Conservation (phyloP, 1,139 yeast genomes). For the Yamadazyma pseudoaaseri region DNA sequence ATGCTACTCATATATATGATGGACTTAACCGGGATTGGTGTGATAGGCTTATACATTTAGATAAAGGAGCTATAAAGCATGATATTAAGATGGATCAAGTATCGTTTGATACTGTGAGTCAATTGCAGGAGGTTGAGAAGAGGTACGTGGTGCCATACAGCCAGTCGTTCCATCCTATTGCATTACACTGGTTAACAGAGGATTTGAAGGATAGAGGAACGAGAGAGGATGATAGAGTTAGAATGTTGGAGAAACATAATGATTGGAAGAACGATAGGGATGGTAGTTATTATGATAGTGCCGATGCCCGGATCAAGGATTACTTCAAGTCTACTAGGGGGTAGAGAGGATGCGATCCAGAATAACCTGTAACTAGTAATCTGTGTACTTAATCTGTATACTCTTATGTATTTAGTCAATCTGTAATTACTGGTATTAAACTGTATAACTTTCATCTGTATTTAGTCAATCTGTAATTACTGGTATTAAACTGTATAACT, state of each 20-base stretch:
- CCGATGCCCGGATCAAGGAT: conserved; percentile 40
- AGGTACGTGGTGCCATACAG: conserved; percentile 39
- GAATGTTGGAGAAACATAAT: conserved; percentile 43
- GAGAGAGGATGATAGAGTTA: conserved; percentile 50
- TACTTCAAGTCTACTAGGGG: conserved; percentile 49
- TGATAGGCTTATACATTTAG: conserved; percentile 76
- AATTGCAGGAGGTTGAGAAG: conserved; percentile 13
- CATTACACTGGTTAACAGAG: conserved; percentile 58
- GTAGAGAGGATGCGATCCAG: too few species aligned
- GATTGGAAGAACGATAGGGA: conserved; percentile 45
- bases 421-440: too few species aligned
- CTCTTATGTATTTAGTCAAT: too few species aligned
- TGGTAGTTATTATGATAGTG: conserved; percentile 46
- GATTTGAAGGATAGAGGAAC: conserved; percentile 56
- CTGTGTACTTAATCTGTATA: too few species aligned
- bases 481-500: too few species aligned
- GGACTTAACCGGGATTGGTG: conserved; percentile 87
- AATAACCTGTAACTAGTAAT: too few species aligned
- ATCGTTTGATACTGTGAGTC: conserved; percentile 19
- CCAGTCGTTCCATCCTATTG: conserved; percentile 67
- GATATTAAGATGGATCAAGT: conserved; percentile 22
- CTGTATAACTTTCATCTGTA: too few species aligned
- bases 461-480: too few species aligned
- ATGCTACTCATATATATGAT: conserved; percentile 96
- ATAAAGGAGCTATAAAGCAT: conserved; percentile 52